Conservation (phyloP, 2,329 filamentous ascomycete species). For the Trichophyton simii region DNA sequence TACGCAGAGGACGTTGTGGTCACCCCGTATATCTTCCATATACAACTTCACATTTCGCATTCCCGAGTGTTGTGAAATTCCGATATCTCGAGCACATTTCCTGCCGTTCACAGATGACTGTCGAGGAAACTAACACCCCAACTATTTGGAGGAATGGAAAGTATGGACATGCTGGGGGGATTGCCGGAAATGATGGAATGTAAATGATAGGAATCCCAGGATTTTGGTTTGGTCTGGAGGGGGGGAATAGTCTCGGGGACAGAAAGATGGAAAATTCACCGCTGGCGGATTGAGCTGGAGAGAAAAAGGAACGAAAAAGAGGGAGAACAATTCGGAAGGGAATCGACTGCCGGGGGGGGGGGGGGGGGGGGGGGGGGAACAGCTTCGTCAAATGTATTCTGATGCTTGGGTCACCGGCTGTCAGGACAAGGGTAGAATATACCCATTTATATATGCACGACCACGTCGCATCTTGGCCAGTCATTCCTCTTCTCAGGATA, state of each 20-base stretch:
- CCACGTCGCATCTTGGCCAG: not conserved
- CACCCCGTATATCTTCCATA: not conserved
- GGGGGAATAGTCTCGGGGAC: not conserved
- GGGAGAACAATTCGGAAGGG: not conserved
- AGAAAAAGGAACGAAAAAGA: not conserved
- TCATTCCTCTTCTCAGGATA: not conserved
- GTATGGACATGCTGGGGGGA: not conserved
- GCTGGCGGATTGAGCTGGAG: not conserved
- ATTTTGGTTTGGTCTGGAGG: constrained; percentile 1
- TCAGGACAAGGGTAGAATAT: constrained; percentile 1
- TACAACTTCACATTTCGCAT: not conserved
- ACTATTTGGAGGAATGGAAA: not conserved
- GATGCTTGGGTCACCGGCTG: not conserved
- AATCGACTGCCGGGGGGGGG: not conserved
- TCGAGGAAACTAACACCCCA: not conserved
- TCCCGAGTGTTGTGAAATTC: not conserved
- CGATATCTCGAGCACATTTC: too few species aligned
- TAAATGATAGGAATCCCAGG: not conserved
- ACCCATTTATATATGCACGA: constrained; percentile 4
- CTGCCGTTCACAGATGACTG: not conserved
- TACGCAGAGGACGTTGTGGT: not conserved
- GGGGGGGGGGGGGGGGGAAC: not conserved
- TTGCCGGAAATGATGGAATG: not conserved
- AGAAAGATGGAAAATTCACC: not conserved
- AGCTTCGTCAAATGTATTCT: not conserved